A percentile compares a stretch with the other conserved stretches of the same genome.
These are phyloP conservation scores for Balakata baccata DNA, from an alignment of 345 rosid species.

Conservation along the genomic window DNA sequence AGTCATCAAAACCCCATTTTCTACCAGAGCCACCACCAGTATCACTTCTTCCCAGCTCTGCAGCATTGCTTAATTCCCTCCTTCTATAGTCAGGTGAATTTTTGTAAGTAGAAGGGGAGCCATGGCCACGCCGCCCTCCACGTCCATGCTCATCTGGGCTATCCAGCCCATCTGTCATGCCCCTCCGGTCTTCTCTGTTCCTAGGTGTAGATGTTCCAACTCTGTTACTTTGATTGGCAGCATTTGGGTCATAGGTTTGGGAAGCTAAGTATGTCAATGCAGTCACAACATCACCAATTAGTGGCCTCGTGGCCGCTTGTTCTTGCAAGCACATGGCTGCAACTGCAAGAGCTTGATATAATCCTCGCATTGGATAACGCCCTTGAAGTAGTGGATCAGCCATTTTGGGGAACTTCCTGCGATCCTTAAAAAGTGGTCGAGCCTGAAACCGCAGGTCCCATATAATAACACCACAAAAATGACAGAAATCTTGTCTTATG, in stretches of 20 bases:
- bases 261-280: slow-evolving; percentile 95
- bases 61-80: slow-evolving; percentile 50
- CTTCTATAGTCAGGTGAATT: slow-evolving; percentile 86
- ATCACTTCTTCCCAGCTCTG: slow-evolving; percentile 60
- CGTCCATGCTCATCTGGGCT: slow-evolving; percentile 59
- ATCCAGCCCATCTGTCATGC: slow-evolving; percentile 62
- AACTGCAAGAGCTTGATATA: slow-evolving; percentile 97
- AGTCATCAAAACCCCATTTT: slow-evolving; percentile 61
- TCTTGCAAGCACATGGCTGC: slow-evolving; percentile 99
- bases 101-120: slow-evolving; percentile 69
- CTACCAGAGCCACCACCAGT: slow-evolving; percentile 76
- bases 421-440: slow-evolving; percentile 90
- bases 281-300: slow-evolving; percentile 92
- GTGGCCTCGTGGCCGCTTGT: slow-evolving; percentile 92
- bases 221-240: slow-evolving; percentile 59
- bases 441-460: slow-evolving; percentile 47
- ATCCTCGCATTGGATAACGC: slow-evolving; percentile 84
- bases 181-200: slow-evolving; percentile 57
- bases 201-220: slow-evolving; percentile 68
- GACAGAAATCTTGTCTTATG: slow-evolving; percentile 16
- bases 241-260: slow-evolving; percentile 75
- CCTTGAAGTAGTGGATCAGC: slow-evolving; percentile 93
- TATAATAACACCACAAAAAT: slow-evolving; percentile 6
- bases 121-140: slow-evolving; percentile 47
- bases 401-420: slow-evolving; percentile 93